These are phyloP conservation scores for Tricladium varicosporioides DNA, from an alignment of 2,329 filamentous ascomycete genomes.

Conservation along the genomic window DNA sequence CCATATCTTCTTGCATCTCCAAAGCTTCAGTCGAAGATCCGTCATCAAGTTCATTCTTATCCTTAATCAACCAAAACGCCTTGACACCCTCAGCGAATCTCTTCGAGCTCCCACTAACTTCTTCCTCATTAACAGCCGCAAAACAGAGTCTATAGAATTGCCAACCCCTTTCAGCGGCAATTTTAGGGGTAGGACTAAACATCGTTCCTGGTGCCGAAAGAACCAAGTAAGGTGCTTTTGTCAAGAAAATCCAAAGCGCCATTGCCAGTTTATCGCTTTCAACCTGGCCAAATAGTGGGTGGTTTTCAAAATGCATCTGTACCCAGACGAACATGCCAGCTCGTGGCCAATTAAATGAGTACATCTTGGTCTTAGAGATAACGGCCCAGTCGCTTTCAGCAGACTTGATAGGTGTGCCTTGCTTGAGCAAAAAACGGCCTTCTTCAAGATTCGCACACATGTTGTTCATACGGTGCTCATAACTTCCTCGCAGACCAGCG, in stretches of 20 bases:
- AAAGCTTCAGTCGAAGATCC: constrained; percentile 1
- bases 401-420: constrained; percentile 49
- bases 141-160: constrained; percentile 79
- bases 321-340: constrained; percentile 95
- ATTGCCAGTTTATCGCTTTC: constrained; percentile 54
- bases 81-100: constrained; percentile 67
- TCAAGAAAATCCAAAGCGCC: constrained; percentile 71
- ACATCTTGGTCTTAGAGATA: constrained; percentile 71
- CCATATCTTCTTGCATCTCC: constrained; percentile 14
- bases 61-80: constrained; percentile 75
- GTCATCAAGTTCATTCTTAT: constrained; percentile 62
- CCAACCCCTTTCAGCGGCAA: constrained; percentile 60
- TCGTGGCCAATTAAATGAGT: constrained; percentile 75
- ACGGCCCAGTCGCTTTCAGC: constrained; percentile 72
- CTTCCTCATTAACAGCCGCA: constrained; percentile 73
- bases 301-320: constrained; percentile 65
- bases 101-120: constrained; percentile 59
- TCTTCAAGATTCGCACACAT: constrained; percentile 76
- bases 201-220: constrained; percentile 69
- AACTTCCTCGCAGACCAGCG: constrained; percentile 76
- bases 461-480: constrained; percentile 78
- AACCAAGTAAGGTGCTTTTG: constrained; percentile 65
- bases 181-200: constrained; percentile 66
- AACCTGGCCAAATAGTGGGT: constrained; percentile 64
- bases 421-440: constrained; percentile 63